Percentiles rank a stretch among this genome's conserved stretches.
Evolutionary conservation across 768 basidiomycete genomes (phyloP).

Genomic region (Suillus cothurnatus): DNA sequence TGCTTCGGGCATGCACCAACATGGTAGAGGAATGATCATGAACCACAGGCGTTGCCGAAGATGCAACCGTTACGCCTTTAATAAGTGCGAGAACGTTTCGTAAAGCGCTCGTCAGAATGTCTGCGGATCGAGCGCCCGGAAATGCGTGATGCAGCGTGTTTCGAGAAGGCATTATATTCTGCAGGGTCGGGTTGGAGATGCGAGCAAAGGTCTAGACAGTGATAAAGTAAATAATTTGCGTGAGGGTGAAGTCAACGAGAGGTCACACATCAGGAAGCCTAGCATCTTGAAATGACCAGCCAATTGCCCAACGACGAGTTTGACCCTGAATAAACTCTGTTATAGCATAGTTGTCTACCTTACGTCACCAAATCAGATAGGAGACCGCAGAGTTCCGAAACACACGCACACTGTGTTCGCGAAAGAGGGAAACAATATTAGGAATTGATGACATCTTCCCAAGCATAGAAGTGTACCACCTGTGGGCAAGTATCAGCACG

Average conservation of each 20-base stretch:
- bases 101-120: conserved; percentile 25
- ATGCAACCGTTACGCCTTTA: conserved; percentile 19
- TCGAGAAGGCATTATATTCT: conserved; percentile 55
- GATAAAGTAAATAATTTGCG: conserved; percentile 21
- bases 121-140: conserved; percentile 13
- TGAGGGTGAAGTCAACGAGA: neutral
- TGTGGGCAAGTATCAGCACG: conserved; percentile 24
- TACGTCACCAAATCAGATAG: conserved; percentile 4
- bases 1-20: conserved; percentile 30
- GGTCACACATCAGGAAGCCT: conserved; percentile 78
- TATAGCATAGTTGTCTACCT: conserved; percentile 89
- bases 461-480: conserved; percentile 94
- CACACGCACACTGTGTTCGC: conserved; percentile 41
- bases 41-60: neutral
- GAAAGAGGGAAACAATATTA: conserved; percentile 59
- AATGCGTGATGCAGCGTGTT: conserved; percentile 55
- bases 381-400: neutral
- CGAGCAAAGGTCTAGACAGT: conserved; percentile 38
- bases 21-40: too few species aligned
- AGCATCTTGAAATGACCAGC: conserved; percentile 72
- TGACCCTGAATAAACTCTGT: conserved; percentile 84
- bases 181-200: conserved; percentile 43
- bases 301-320: conserved; percentile 89
- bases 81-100: conserved; percentile 36
- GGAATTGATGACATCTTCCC: conserved; percentile 81